phyloP scores from a whole-genome alignment of 2,329 filamentous ascomycete species.

The Diaporthe sp. region DNA sequence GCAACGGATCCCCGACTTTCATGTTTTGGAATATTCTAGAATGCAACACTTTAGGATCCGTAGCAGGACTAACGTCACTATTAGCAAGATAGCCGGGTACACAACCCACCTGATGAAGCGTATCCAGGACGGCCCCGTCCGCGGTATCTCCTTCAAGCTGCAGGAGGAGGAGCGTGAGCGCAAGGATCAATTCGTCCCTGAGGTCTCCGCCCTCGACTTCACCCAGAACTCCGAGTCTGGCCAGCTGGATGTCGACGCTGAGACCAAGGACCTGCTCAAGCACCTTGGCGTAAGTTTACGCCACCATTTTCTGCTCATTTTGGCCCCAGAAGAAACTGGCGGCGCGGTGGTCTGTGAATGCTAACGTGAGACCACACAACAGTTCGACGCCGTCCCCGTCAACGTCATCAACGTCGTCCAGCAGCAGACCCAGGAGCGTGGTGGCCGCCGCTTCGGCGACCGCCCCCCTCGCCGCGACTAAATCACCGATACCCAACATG shows the following conservation, averaged over 20 bases:
- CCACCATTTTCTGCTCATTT: slow-evolving; percentile 41
- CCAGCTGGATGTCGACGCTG: slow-evolving; percentile 92
- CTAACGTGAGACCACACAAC: slow-evolving; percentile 36
- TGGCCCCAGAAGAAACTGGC: slow-evolving; percentile 41
- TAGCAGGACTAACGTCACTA: too few relatives aligned
- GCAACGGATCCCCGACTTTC: too few relatives aligned
- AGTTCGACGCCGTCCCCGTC: slow-evolving; percentile 99
- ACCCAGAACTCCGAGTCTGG: slow-evolving; percentile 92
- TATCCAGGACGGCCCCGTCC: slow-evolving; percentile 98
- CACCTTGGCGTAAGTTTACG: slow-evolving; percentile 90
- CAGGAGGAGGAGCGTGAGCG: slow-evolving; percentile 99
- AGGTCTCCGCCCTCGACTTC: slow-evolving; percentile 98
- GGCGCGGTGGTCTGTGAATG: background rate
- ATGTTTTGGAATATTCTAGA: too few relatives aligned
- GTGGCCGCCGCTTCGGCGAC: slow-evolving; percentile 58
- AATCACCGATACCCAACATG: slow-evolving; percentile 39
- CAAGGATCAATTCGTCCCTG: slow-evolving; percentile 99
- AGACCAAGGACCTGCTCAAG: slow-evolving; percentile 99
- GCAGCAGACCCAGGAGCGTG: slow-evolving; percentile 85
- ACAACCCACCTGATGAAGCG: slow-evolving; percentile 99
- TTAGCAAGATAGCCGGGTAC: slow-evolving; percentile 99
- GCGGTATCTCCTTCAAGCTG: slow-evolving; percentile 99
- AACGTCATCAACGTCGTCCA: slow-evolving; percentile 93
- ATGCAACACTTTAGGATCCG: too few relatives aligned
- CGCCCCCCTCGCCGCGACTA: slow-evolving; percentile 58